Conservation (phyloP, 169 alveolate species). For the Cryptosporidium viatorum region DNA sequence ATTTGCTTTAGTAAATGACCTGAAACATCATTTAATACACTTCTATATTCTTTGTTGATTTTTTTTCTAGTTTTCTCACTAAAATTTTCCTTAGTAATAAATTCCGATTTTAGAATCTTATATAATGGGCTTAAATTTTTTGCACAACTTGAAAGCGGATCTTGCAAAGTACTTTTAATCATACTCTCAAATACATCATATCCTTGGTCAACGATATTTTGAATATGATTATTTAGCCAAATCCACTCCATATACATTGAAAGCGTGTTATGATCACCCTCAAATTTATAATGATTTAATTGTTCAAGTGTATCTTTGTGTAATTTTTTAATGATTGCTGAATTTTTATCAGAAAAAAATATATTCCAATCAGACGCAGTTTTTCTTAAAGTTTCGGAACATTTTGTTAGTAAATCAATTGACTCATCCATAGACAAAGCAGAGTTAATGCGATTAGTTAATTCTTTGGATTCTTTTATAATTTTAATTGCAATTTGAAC, state of each 20-base stretch:
- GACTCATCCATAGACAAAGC: constrained; percentile 12
- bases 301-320: constrained; percentile 12
- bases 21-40: constrained; percentile 21
- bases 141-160: constrained; percentile 57
- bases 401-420: constrained; percentile 15
- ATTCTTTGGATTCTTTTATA: constrained; percentile 28
- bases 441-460: not conserved
- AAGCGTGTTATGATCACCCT: not conserved
- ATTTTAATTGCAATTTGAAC: constrained; percentile 21
- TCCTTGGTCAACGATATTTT: not conserved
- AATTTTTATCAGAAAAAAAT: constrained; percentile 8
- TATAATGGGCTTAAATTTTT: constrained; percentile 22
- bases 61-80: constrained; percentile 17
- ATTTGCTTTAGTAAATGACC: constrained; percentile 11
- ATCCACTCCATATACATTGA: constrained; percentile 21
- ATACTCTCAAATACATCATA: not conserved
- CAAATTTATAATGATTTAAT: constrained; percentile 17
- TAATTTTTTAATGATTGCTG: constrained; percentile 21
- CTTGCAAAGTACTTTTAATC: not conserved
- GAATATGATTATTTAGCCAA: constrained; percentile 36
- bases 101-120: constrained; percentile 7
- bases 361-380: constrained; percentile 67
- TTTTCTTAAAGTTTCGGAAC: constrained; percentile 55
- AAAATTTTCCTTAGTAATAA: not conserved
- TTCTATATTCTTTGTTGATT: constrained; percentile 13